A percentile compares a stretch with the other conserved stretches of the same genome.
Conservation (phyloP, 2,329 filamentous ascomycete genomes). For the Ilyonectria sp. region DNA sequence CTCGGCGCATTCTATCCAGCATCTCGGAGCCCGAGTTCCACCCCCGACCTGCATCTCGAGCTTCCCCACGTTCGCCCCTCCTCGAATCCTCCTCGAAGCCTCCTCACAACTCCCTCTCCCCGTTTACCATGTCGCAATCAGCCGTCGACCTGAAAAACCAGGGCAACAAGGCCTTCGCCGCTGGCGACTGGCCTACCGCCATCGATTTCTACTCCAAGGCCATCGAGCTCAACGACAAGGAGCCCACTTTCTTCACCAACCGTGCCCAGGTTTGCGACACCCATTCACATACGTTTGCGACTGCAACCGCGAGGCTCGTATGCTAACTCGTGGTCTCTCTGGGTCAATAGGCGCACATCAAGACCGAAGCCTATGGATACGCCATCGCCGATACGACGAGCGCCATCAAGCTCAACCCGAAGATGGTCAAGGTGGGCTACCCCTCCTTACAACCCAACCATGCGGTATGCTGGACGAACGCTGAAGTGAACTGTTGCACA, state of each 20-base stretch:
- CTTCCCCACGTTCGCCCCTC: slow-evolving; percentile 27
- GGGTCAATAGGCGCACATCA: slow-evolving; percentile 84
- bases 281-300: not conserved
- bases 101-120: slow-evolving; percentile 31
- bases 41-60: slow-evolving; percentile 33
- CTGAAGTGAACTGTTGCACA: slow-evolving; percentile 29
- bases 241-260: slow-evolving; percentile 95
- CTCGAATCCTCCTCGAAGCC: slow-evolving; percentile 10
- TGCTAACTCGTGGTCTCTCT: slow-evolving; percentile 57
- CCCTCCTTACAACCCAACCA: slow-evolving; percentile 1
- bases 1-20: slow-evolving; percentile 44
- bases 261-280: slow-evolving; percentile 83
- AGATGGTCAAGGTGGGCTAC: slow-evolving; percentile 84
- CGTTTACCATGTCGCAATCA: slow-evolving; percentile 67
- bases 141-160: slow-evolving; percentile 91
- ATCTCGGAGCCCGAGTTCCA: slow-evolving; percentile 36
- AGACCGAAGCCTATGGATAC: slow-evolving; percentile 94
- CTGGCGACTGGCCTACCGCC: slow-evolving; percentile 88
- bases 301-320: slow-evolving; percentile 45
- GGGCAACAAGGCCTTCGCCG: slow-evolving; percentile 92
- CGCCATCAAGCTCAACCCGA: slow-evolving; percentile 89
- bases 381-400: slow-evolving; percentile 92
- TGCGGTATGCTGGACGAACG: slow-evolving; percentile 1
- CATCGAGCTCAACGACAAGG: slow-evolving; percentile 85
- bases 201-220: slow-evolving; percentile 89